Evolutionary conservation across 768 basidiomycete species (phyloP), one percentile per base, ranked within the genome.

Genomic region (Galerina sulciceps): DNA sequence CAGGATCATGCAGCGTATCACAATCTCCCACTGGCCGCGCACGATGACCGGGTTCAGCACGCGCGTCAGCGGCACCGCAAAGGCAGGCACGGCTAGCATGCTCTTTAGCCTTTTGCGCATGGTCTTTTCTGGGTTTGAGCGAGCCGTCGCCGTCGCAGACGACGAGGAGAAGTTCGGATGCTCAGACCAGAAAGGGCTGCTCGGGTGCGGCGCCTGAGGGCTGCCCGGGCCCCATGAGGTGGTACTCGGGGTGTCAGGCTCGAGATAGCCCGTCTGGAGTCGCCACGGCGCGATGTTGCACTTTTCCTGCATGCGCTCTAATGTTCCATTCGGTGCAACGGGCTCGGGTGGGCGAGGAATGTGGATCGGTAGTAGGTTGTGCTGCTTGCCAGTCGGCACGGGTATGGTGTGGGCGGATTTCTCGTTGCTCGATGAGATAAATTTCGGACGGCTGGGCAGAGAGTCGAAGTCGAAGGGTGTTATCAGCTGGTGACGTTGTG

Each of bases 21-120:
- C 89, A 26, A 93, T 88, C 72, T 93, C 90, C 92, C 91, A 93
- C 65, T 94, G 92, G 2, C 85, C 90, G n/a, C 92, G 81, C 51
- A 84, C 80, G 50, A 93, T 84, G 55, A 88, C 79, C 14, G 89
- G 86, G 58, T 82, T 89, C 49, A 89, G 78, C 18, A 93, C 78
- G 40, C 79, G 80, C 42, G 91, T 91, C 56, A 93, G 73, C 34
- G 90, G 88, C 18, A 82, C 74, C 17, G 85, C 81, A 61, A 93
- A 93, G 43, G 89, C 85, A 2, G 91, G 90, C 14, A 91, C 90
- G 10, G 79, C 74, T 44, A 76, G 75, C 46, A 85, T 75, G 62
- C 73, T 71, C 59, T 76, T 76, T 64, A 81, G 79, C 61, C 81
- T 77, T 53, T 72, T 75, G 49, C 65, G 70, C 17, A 76, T 73